Evolutionary conservation across 2,329 filamentous ascomycete species (phyloP).

Genomic region (Epichloe elymi): DNA sequence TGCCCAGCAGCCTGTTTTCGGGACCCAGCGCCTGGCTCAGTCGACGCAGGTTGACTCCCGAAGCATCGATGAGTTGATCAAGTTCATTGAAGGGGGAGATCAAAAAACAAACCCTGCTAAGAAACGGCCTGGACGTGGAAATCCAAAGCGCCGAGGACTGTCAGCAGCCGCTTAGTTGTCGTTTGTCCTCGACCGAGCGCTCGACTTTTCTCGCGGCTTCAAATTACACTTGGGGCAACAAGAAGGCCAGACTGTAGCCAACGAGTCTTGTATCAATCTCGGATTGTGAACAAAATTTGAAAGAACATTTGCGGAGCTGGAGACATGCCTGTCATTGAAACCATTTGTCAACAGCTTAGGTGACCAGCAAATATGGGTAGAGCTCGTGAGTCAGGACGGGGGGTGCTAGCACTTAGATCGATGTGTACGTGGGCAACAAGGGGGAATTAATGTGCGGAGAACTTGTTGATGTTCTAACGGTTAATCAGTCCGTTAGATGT

Average conservation of each 20-base stretch:
- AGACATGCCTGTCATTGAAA: neutral
- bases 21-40: constrained; percentile 16
- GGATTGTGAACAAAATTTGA: neutral
- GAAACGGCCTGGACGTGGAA: constrained; percentile 40
- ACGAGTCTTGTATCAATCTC: neutral
- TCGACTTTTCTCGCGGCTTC: neutral
- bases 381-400: neutral
- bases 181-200: neutral
- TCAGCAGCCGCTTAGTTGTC: constrained; percentile 2
- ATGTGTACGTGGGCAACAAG: neutral
- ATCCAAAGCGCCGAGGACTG: constrained; percentile 40
- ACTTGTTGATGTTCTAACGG: neutral
- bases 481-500: neutral
- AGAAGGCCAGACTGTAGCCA: neutral
- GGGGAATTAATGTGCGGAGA: neutral
- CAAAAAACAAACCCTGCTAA: constrained; percentile 39
- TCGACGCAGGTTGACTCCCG: constrained; percentile 50
- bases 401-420: neutral
- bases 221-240: neutral
- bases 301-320: neutral
- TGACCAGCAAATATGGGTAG: neutral
- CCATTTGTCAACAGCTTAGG: neutral
- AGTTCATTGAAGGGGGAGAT: constrained; percentile 81
- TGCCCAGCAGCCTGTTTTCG: constrained; percentile 15
- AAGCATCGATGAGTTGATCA: constrained; percentile 85